Evolutionary conservation across 106 monocot species (phyloP).

Genomic region (Posidonia australis): DNA sequence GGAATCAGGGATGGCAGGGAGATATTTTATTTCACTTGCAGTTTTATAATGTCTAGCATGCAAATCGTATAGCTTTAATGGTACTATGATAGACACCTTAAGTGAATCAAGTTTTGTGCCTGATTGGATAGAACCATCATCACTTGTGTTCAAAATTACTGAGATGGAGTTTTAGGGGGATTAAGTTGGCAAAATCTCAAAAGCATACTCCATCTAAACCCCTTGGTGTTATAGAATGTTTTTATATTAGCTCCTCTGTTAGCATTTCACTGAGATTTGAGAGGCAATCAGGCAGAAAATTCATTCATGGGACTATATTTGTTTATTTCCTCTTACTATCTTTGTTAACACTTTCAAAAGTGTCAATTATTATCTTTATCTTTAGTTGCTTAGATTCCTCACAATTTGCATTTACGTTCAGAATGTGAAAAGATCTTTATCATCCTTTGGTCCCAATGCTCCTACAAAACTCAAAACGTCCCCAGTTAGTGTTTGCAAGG

Average conservation of each 20-base stretch:
- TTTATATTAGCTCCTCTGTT: neutral
- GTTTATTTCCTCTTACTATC: neutral
- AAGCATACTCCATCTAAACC: no score
- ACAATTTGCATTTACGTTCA: slow-evolving; percentile 15
- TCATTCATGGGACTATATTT: neutral
- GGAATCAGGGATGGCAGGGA: no score
- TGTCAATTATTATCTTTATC: neutral
- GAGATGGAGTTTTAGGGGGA: no score
- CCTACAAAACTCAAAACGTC: no score
- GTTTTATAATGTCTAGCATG: no score
- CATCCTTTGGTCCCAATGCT: neutral
- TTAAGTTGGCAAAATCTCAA: no score
- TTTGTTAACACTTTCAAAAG: neutral
- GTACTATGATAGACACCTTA: no score
- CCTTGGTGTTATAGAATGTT: neutral
- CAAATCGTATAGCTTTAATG: no score
- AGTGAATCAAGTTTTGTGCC: no score
- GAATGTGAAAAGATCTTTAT: slow-evolving; percentile 39
- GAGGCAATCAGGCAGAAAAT: neutral
- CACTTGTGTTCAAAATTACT: no score
- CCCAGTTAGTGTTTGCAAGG: slow-evolving; percentile 41
- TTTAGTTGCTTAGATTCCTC: neutral
- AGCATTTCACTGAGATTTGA: neutral
- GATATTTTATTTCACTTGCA: no score
- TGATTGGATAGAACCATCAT: no score